Base-by-base conservation (phyloP, 768 basidiomycete species). In the Cubamyces lactineus region DNA sequence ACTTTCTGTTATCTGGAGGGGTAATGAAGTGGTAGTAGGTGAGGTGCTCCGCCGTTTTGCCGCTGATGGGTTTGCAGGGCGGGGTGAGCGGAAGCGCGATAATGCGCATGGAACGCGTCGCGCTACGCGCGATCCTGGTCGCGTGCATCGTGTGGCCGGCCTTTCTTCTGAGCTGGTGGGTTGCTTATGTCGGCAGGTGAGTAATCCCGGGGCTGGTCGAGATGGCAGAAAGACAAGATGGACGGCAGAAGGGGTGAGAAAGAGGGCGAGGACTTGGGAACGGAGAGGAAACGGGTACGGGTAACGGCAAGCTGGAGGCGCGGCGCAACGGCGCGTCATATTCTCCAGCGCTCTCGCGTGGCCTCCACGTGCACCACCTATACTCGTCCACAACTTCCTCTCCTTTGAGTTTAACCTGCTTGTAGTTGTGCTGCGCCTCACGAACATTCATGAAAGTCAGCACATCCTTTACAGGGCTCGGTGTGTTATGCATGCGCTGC, bases 51-150 rank as follows among this genome's bases (percentile, higher is more conserved):
- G 55, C 48, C 17, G 51, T 39, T 19, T 28, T 47, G 26, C 53
- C 66, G 24, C 69, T 55, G 24, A 56, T 62, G 6, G 38, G 34
- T 5, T 59, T 26, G 61, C 59, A 64, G 48, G 67, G 60, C 21
- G 72, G 72, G 23, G 69, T 63, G 56, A 82, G 72, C 51, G 81
- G 81, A n/a, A 82, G 76, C 52, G 82, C 77, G 53, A 82, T 71
- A 63, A 82, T 81, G 56, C 81, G 82, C 73, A 82, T 73, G 19
- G 76, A 66, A 39, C 65, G 70, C 54, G 62, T 66, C 40, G 65
- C 62, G 43, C 41, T 58, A 30, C 59, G 63, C 45, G 64, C 57
- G 24, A 69, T 46, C n/a, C 51, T 56, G 13, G 63, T 54, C 1
- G 58, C 53, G 16, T 39, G 28, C 63, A 64, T 62, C 38, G 28